phyloP scores from a whole-genome alignment of 2,329 filamentous ascomycete genomes.

The Monilinia vaccinii-corymbosi region DNA sequence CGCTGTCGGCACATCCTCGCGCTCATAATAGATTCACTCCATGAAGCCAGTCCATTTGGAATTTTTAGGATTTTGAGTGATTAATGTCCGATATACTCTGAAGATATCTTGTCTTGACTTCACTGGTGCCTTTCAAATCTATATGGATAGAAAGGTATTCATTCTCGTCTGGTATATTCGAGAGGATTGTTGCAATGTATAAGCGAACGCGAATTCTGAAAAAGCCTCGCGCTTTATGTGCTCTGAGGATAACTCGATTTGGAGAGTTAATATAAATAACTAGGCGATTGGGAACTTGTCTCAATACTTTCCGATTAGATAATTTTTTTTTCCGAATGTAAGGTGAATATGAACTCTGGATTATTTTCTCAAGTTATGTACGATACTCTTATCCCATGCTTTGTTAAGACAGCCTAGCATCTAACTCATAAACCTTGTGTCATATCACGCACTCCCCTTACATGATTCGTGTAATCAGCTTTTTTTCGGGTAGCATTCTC shows the following conservation, averaged over 20 bases:
- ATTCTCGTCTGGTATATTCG: background rate
- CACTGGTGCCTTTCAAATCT: background rate
- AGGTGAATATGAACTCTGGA: background rate
- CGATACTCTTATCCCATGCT: background rate
- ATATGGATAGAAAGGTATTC: background rate
- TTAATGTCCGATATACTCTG: background rate
- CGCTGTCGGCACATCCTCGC: too few relatives aligned
- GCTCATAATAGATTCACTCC: too few relatives aligned
- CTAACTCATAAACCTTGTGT: background rate
- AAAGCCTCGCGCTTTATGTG: too few relatives aligned
- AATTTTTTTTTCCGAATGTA: background rate
- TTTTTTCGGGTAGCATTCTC: background rate
- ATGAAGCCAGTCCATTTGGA: background rate
- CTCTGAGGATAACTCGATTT: background rate
- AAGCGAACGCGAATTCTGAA: too few relatives aligned
- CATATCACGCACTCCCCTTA: background rate
- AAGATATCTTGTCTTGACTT: background rate
- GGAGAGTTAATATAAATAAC: background rate
- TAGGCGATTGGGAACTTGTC: background rate
- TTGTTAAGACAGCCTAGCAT: background rate
- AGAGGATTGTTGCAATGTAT: background rate
- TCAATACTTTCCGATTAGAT: background rate
- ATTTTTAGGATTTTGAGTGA: background rate
- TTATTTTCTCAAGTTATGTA: background rate
- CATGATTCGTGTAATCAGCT: too few relatives aligned